Percentiles rank a stretch among this genome's conserved stretches.
Conservation (phyloP, 805 yeast genomes). For the Lipomyces mesembrius region DNA sequence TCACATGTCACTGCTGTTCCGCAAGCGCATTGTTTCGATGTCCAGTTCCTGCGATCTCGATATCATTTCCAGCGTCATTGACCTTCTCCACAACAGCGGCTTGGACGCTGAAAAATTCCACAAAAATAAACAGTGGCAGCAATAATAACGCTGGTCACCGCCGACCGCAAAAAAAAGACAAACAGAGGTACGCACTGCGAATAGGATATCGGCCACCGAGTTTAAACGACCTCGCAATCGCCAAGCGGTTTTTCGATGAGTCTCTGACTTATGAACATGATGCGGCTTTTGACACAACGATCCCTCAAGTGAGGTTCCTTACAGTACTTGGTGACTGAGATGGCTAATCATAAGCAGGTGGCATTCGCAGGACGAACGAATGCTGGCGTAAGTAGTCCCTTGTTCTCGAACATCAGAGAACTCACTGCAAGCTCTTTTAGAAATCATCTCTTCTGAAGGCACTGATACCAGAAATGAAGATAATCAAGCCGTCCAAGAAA, state of each 20-base stretch:
- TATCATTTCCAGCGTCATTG: not conserved
- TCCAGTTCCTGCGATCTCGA: not conserved
- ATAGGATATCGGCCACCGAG: not conserved
- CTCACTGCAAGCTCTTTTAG: not conserved
- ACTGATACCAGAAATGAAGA: constrained; percentile 4
- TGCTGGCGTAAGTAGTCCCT: constrained; percentile 21
- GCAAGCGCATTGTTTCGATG: not conserved
- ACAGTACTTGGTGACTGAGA: not conserved
- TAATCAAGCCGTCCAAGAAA: constrained; percentile 9
- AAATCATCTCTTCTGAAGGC: constrained; percentile 18
- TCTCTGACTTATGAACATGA: not conserved
- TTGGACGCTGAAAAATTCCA: not conserved
- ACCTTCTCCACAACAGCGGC: not conserved
- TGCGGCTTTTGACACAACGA: constrained; percentile 9
- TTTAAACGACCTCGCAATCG: not conserved
- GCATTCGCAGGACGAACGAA: constrained; percentile 33
- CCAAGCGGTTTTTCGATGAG: constrained; percentile 2
- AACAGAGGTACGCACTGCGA: not conserved
- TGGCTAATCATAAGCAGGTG: constrained; percentile 9
- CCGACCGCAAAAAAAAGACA: not conserved
- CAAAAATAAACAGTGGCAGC: not conserved
- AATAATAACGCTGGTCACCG: not conserved
- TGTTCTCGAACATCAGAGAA: not conserved
- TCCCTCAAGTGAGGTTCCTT: constrained; percentile 17
- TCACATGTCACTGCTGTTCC: not conserved